These are phyloP conservation scores for Flammula alnicola DNA, from an alignment of 1,284 basidiomycete genomes.

Conservation along the genomic window DNA sequence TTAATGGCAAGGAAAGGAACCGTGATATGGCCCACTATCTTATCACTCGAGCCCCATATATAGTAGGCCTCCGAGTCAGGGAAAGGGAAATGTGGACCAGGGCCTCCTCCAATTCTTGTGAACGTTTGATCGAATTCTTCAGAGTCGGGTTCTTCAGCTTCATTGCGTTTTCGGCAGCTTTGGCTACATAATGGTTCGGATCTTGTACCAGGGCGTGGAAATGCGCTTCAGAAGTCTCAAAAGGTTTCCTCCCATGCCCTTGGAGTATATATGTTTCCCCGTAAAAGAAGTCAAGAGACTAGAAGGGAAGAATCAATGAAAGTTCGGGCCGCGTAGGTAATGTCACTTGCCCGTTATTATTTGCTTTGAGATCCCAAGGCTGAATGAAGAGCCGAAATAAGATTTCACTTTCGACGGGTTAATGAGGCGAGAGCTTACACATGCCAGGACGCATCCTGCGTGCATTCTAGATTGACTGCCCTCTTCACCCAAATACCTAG, in stretches of 20 bases:
- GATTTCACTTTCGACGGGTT: constrained; percentile 1
- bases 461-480: constrained; percentile 55
- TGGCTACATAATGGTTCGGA: constrained; percentile 54
- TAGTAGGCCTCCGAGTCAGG: constrained; percentile 81
- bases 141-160: constrained; percentile 58
- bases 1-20: constrained; percentile 86
- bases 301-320: constrained; percentile 1
- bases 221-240: constrained; percentile 68
- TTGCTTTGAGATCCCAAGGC: constrained; percentile 78
- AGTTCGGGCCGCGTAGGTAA: constrained; percentile 1
- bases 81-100: constrained; percentile 81
- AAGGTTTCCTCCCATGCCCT: constrained; percentile 83
- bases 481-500: constrained; percentile 91
- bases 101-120: constrained; percentile 78
- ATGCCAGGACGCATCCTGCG: constrained; percentile 78
- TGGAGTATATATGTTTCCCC: constrained; percentile 77
- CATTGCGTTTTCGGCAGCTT: constrained; percentile 49
- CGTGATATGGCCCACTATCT: constrained; percentile 57
- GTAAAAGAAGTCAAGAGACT: constrained; percentile 70
- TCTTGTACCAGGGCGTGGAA: constrained; percentile 50
- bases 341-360: constrained; percentile 54
- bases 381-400: constrained; percentile 31
- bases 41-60: constrained; percentile 61
- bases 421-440: constrained; percentile 53
- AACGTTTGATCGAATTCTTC: constrained; percentile 68